Base-by-base conservation (phyloP, 2,329 filamentous ascomycete genomes). In the Pseudohalonectria lignicola region DNA sequence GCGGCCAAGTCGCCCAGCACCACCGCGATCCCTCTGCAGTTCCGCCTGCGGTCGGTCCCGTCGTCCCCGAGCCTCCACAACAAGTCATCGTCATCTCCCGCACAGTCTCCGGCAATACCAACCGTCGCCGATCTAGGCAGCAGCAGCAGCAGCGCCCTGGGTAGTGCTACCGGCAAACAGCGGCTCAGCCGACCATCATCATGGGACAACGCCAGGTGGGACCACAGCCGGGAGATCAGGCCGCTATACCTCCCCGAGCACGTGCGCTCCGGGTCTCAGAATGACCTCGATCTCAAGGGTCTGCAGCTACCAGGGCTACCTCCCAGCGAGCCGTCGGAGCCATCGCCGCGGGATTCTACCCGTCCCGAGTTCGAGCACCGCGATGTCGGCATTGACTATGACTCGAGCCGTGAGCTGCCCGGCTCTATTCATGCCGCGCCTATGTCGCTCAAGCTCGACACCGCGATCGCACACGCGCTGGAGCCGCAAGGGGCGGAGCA, bases 231-330 rank as follows among this genome's bases (percentile, higher is more conserved):
- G 39, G 86, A 92, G 52, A 80, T 88, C 50, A 79, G 83, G 47
- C 88, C 88, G 0, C 63, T 95, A 8, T 90, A 84, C 57, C 76
- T 94, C 17, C 75, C 94, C 6, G 84, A 93, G 55, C 77, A 63
- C 45, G 64, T 63, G 4, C 62, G 66, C 8, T 45, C 51, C 4
- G 42, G 35, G 16, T 45, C 45, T 12, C 44, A 49, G 31, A 50
- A 57, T 5, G 47, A 49, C 4, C 53, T 57, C 20, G 48, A 38
- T 8, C 25, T 37, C 23, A 50, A 62, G 4, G 66, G 31, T 17
- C 31, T 37, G 30, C 50, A 62, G 4, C 55, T 76, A 2, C 72
- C 75, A 6, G 68, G 66, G 20, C 58, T 78, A 12, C 64, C 63
- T 5, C 68, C 58, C 2, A 64, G 60, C 32, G 46, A 48, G 21